A percentile compares a stretch with the other conserved stretches of the same genome.
These are phyloP conservation scores for sweet orange (Citrus sinensis) DNA, from an alignment of 345 rosid genomes.

Conservation along the genomic window DVS_A1.0 CM039166.1:10706001-10706500, in stretches of 20 bases:
- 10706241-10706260: not conserved
- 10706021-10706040: not conserved
- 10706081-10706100: not conserved
- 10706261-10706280: not conserved
- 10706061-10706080: no score
- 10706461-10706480: not conserved
- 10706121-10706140: not conserved
- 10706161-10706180: not conserved
- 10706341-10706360: not conserved
- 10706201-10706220: not conserved
- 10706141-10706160: not conserved
- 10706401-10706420: not conserved
- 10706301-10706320: not conserved
- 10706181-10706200: no score
- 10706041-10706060: no score
- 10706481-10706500: constrained; percentile 42
- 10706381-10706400: not conserved
- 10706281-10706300: not conserved
- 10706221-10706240: no score
- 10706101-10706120: not conserved
- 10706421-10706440: not conserved
- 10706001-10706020: not conserved
- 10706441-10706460: not conserved
- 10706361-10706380: not conserved
- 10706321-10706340: not conserved